Percentiles rank a stretch among this genome's conserved stretches.
These are phyloP conservation scores for Mucor irregularis DNA, from an alignment of 371 early-diverging fungal species.

Conservation along the genomic window DNA sequence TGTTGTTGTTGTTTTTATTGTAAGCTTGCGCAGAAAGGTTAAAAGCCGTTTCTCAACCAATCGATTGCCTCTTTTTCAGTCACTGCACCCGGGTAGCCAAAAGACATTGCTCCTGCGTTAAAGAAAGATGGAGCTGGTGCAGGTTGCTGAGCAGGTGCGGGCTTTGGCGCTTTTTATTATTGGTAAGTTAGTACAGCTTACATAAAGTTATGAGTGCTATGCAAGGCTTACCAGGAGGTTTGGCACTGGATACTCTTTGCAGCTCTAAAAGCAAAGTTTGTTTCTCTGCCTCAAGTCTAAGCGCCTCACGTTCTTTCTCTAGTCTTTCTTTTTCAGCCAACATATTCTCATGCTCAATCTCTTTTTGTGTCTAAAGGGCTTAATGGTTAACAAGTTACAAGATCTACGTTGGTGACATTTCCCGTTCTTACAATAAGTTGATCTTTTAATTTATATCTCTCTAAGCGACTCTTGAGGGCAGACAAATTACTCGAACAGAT, in stretches of 20 bases:
- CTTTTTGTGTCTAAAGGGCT: conserved; percentile 55
- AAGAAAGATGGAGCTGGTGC: background rate
- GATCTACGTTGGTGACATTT: too few relatives aligned
- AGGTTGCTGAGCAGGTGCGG: conserved; percentile 5
- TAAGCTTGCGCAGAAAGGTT: background rate
- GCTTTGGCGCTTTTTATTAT: background rate
- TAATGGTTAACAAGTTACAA: conserved; percentile 32
- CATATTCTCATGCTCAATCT: conserved; percentile 35
- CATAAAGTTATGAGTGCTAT: background rate
- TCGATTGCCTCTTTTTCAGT: conserved; percentile 43
- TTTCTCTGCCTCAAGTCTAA: conserved; percentile 20
- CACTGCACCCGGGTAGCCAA: conserved; percentile 23
- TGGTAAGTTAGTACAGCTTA: background rate
- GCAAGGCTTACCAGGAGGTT: background rate
- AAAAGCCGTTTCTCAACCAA: conserved; percentile 33
- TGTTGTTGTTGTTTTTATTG: background rate
- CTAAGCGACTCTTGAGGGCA: conserved; percentile 18
- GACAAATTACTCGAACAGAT: too few relatives aligned
- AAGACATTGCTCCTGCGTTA: conserved; percentile 4
- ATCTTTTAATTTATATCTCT: conserved; percentile 16
- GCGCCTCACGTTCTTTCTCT: conserved; percentile 17
- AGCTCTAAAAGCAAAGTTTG: conserved; percentile 14
- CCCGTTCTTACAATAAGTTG: conserved; percentile 19
- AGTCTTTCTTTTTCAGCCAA: conserved; percentile 25
- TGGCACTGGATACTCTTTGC: conserved; percentile 7